Base-by-base conservation (phyloP, 2,329 filamentous ascomycete genomes). In the Pezicula neosporulosa region DNA sequence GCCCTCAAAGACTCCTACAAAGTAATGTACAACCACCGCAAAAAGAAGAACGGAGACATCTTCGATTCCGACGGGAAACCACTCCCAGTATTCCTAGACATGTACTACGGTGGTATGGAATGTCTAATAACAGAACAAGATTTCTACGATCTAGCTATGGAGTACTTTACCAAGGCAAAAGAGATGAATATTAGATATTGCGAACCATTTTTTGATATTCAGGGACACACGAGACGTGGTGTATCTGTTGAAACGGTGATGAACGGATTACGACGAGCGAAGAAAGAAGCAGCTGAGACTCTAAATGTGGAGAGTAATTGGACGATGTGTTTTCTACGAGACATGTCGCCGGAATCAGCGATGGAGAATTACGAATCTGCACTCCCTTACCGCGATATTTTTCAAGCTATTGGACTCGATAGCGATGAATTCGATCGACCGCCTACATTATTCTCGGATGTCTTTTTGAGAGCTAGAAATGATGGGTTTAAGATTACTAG, bases 171-270 rank as follows among this genome's bases (percentile, higher is more conserved):
- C 42, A 80, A 77, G 52, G 87, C 85, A 2, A 73, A 77, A 15
- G 69, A 70, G 6, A 81, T 89, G 57, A 80, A 80, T 44, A 81
- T 90, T 1, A 75, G 78, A 45, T 87, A 91, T 63, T 84, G 83
- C 27, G 87, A 91, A 66, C 77, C 89, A 57, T 91, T 90, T 70
- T 90, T 91, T 69, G 87, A 91, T 65, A 86, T 87, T 1, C 87
- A 91, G 68, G 86, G 83, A 1, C 88, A 91, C 68, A 77, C 81
- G 5, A 71, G 71, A 18, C 77, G 86, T 16, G 84, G 83, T 5
- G 70, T 91, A 3, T 57, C 73, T 3, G 83, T 87, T 61, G 70
- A 77, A 19, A 82, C 78, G 3, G 75, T 90, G 19, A 74, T 90
- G 16, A 66, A 66, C 2, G 88, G 87, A 1, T 83, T 89, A 61